Evolutionary conservation across 495 filamentous ascomycete genomes (phyloP).

Genomic region (Amniculicola lignicola): DNA sequence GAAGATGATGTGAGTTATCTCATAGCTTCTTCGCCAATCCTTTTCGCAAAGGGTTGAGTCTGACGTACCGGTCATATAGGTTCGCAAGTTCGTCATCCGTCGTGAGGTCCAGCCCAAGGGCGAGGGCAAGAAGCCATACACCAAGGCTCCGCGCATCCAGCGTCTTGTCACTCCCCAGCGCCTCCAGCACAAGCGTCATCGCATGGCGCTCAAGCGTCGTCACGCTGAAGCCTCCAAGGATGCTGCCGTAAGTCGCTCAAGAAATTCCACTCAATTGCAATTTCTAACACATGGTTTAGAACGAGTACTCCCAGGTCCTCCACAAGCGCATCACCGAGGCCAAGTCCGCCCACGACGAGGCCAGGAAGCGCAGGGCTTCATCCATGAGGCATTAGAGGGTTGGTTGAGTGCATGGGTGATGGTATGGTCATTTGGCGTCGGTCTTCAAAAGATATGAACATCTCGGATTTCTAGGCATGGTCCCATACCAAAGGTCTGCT

Average conservation of each 20-base stretch:
- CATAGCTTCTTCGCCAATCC: slow-evolving; percentile 47
- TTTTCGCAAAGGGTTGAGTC: slow-evolving; percentile 36
- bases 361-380: slow-evolving; percentile 90
- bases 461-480: slow-evolving; percentile 25
- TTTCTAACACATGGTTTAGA: slow-evolving; percentile 49
- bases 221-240: slow-evolving; percentile 91
- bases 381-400: slow-evolving; percentile 84
- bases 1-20: slow-evolving; percentile 93
- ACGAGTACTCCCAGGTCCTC: slow-evolving; percentile 89
- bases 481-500: slow-evolving; percentile 25
- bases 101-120: slow-evolving; percentile 89
- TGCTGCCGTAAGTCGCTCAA: slow-evolving; percentile 81
- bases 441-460: slow-evolving; percentile 25
- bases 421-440: slow-evolving; percentile 20
- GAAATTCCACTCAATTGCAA: not conserved
- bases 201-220: slow-evolving; percentile 95
- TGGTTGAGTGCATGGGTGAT: not conserved
- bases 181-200: slow-evolving; percentile 98
- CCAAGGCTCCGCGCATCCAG: slow-evolving; percentile 99
- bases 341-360: slow-evolving; percentile 84
- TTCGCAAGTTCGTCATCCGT: slow-evolving; percentile 98
- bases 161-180: slow-evolving; percentile 98
- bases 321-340: slow-evolving; percentile 93
- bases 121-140: slow-evolving; percentile 95
- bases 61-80: slow-evolving; percentile 52